Evolutionary conservation across 2,329 filamentous ascomycete species (phyloP), one percentile per base, ranked within the genome.

Genomic region (Cercospora brassicicola): DNA sequence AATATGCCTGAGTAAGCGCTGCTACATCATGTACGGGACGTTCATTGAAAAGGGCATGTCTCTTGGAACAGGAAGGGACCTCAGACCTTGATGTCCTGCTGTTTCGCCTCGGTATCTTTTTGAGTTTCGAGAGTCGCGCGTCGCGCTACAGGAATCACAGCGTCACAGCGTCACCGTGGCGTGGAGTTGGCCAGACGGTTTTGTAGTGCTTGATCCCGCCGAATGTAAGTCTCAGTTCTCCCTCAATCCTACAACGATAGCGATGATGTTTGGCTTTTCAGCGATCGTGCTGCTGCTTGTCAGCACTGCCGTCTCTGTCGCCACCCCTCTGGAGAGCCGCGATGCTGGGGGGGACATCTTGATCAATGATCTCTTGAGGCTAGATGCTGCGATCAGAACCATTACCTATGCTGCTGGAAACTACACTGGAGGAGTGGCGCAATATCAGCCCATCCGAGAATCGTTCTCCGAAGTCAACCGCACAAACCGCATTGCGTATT

Each of bases 401-500:
- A 68, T 69, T 18, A 70, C 67, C 4, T 64, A 64, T 33, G 69
- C 68, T 2, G 69, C 68, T 10, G 64, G 62, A 15, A 68, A 64
- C 53, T 72, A 72, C 45, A 71, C 64, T 13, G 72, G 72, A 23
- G 70, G 70, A n/a, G 20, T 36, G 53, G 67, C 67, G 2, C 62
- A 36, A 2, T 73, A 72, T 62, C 51, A 68, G 42, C 56, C 69
- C 8, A 69, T 73, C 15, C 68, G 72, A 18, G 72, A 71, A 53
- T 70, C 72, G 4, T 68, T 72, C 51, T 63, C 67, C 5, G 67
- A 69, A 59, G 67, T 72, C 33, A 73, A 71, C 42, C 72, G 72
- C 30, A 73, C 67, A 15, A 73, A 73, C 65, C 71, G 71, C 10
- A 71, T 71, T 51, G 72, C 72, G 3, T 73, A 72, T 62, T 69